phyloP scores from a whole-genome alignment of 148 eudicot genomes.

The Spergularia bocconei region DNA sequence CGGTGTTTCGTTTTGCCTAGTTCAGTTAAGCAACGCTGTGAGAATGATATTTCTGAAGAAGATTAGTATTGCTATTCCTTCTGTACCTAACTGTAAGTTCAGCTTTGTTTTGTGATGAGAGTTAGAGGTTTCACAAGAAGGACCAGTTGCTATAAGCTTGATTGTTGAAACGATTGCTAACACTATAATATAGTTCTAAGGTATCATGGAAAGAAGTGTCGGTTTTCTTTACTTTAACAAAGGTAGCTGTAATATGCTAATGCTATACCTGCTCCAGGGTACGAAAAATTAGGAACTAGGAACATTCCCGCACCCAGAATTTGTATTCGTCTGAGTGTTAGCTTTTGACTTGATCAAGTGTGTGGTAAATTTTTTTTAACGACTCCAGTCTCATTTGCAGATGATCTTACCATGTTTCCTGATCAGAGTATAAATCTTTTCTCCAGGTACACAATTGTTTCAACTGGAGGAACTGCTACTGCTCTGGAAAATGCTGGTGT shows the following conservation, averaged over 20 bases:
- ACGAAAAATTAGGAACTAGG: background rate
- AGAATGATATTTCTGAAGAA: background rate
- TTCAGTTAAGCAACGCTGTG: background rate
- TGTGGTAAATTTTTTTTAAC: background rate
- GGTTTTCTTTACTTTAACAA: too few relatives aligned
- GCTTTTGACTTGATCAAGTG: background rate
- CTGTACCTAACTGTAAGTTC: background rate
- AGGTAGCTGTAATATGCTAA: background rate
- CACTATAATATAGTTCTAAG: background rate
- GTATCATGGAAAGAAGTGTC: background rate
- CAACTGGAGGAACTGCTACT: conserved; percentile 98
- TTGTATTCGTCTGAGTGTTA: background rate
- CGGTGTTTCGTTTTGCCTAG: background rate
- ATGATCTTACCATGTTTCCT: background rate
- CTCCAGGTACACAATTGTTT: conserved; percentile 72
- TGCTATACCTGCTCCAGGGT: background rate
- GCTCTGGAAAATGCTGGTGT: conserved; percentile 71
- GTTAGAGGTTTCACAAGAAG: background rate
- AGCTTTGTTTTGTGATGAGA: background rate
- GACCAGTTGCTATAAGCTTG: background rate
- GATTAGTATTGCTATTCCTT: background rate
- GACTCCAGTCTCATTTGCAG: background rate
- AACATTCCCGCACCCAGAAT: background rate
- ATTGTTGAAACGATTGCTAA: background rate
- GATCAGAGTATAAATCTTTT: background rate